A percentile compares a stretch with the other conserved stretches of the same genome.
These are phyloP conservation scores for Leersia perrieri DNA, from an alignment of 176 grass and related monocot genomes.

Conservation along the genomic window DNA sequence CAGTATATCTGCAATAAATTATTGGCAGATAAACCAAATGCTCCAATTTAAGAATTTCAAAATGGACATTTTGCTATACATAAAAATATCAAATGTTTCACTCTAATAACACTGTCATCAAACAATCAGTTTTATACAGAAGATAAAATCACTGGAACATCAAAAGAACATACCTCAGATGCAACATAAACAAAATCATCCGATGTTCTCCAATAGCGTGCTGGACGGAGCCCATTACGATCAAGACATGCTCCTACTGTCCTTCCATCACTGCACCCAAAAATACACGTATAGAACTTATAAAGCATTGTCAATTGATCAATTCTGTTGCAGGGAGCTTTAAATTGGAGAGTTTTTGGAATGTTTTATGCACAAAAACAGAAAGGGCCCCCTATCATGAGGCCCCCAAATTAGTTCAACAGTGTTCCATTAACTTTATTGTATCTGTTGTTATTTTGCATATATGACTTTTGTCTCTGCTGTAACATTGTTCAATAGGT, in stretches of 20 bases:
- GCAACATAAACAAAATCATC: constrained; percentile 99
- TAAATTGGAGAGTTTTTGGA: neutral
- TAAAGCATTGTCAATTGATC: neutral
- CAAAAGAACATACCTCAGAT: constrained; percentile 77
- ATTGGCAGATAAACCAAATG: constrained; percentile 55
- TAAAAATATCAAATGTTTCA: constrained; percentile 2
- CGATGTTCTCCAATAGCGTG: constrained; percentile 96
- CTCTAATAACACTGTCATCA: constrained; percentile 4
- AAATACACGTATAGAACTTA: constrained; percentile 24
- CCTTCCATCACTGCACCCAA: constrained; percentile 83
- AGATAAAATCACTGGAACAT: constrained; percentile 37
- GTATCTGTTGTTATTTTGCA: neutral
- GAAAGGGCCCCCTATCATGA: neutral
- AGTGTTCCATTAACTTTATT: neutral
- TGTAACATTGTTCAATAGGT: constrained; percentile 2
- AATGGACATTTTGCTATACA: constrained; percentile 32
- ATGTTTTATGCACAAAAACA: constrained; percentile 6
- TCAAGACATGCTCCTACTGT: constrained; percentile 95
- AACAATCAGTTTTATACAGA: constrained; percentile 27
- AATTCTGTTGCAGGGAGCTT: constrained; percentile 29
- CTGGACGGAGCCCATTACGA: constrained; percentile 99
- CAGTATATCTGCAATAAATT: constrained; percentile 54
- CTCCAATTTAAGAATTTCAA: constrained; percentile 35
- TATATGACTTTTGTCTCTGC: neutral
- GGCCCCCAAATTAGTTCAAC: neutral